Percentiles rank a stretch among this genome's conserved stretches.
These are phyloP conservation scores for Quercus phellos DNA, from an alignment of 331 rosid species.

Conservation along the genomic window DNA sequence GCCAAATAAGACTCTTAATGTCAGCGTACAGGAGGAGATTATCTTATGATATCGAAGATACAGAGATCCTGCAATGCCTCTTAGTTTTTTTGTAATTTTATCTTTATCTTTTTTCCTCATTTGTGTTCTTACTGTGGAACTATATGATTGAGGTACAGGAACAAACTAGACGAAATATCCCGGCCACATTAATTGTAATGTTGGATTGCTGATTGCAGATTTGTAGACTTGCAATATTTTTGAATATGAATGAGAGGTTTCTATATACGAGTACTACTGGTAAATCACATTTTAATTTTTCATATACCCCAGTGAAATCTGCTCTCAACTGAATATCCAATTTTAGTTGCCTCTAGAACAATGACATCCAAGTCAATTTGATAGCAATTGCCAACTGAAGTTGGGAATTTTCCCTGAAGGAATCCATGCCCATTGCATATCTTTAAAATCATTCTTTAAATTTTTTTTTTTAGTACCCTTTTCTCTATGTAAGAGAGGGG, in stretches of 20 bases:
- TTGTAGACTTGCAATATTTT: neutral
- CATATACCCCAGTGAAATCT: neutral
- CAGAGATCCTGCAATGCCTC: conserved; percentile 4
- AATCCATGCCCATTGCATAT: neutral
- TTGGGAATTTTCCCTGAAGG: neutral
- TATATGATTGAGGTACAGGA: neutral
- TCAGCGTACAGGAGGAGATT: conserved; percentile 86
- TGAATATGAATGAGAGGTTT: neutral
- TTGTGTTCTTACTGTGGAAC: neutral
- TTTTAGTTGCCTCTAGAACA: neutral
- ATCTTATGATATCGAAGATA: conserved; percentile 39
- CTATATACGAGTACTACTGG: neutral
- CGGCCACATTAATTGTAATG: neutral
- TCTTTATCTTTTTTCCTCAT: neutral
- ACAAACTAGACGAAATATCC: neutral
- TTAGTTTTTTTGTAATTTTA: neutral
- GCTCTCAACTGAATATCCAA: neutral
- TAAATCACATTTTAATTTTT: neutral
- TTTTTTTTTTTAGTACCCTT: too few species aligned
- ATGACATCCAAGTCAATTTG: neutral
- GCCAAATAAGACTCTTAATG: conserved; percentile 86
- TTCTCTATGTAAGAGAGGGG: too few species aligned
- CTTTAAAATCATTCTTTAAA: too few species aligned
- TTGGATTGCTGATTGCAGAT: neutral
- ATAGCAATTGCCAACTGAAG: neutral